These are phyloP conservation scores for Aspergillus flavus DNA, from an alignment of 2,329 filamentous ascomycete species.

Conservation along the genomic window DNA sequence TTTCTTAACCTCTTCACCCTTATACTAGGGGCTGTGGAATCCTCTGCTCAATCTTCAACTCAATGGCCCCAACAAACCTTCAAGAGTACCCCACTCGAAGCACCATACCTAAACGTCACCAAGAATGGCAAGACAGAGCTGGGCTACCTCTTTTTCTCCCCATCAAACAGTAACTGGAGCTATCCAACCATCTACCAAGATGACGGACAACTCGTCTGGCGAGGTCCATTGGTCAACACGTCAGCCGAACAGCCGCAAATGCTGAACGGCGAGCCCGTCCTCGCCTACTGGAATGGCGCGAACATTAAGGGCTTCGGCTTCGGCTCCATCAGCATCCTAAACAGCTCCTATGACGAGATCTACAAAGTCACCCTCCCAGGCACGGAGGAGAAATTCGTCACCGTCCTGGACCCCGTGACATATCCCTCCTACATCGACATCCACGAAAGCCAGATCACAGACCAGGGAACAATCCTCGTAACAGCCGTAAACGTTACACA, in stretches of 20 bases:
- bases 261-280: slow-evolving; percentile 23
- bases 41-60: background rate
- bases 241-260: slow-evolving; percentile 25
- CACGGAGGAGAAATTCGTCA: slow-evolving; percentile 16
- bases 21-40: background rate
- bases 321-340: slow-evolving; percentile 23
- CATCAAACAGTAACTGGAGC: slow-evolving; percentile 7
- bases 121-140: slow-evolving; percentile 26
- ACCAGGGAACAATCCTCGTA: slow-evolving; percentile 25
- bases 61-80: slow-evolving; percentile 25
- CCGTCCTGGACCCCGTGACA: slow-evolving; percentile 10
- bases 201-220: slow-evolving; percentile 30
- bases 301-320: slow-evolving; percentile 21
- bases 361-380: slow-evolving; percentile 21
- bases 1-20: background rate
- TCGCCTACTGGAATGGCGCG: slow-evolving; percentile 31
- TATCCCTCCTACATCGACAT: slow-evolving; percentile 27
- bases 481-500: slow-evolving; percentile 27
- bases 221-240: slow-evolving; percentile 21
- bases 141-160: slow-evolving; percentile 28
- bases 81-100: slow-evolving; percentile 14
- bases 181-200: slow-evolving; percentile 27
- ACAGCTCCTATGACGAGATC: slow-evolving; percentile 27
- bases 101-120: slow-evolving; percentile 25
- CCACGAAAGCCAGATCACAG: slow-evolving; percentile 27